These are phyloP conservation scores for Platanus orientalis DNA, from an alignment of 164 flowering plant species.

Conservation along the genomic window DNA sequence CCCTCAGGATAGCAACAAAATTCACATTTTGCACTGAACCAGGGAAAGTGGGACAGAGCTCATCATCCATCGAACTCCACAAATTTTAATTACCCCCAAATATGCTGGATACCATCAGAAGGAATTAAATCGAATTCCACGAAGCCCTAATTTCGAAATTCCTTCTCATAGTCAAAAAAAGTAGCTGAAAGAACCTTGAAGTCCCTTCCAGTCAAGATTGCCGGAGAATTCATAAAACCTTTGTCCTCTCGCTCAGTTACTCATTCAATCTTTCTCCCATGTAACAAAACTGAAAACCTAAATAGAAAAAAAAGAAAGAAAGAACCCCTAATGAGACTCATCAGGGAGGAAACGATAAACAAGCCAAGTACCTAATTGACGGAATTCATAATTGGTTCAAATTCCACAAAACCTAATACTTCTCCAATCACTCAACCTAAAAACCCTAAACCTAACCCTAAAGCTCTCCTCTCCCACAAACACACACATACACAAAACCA, in stretches of 20 bases:
- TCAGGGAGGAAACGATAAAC: background rate
- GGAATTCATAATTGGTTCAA: conserved; percentile 5
- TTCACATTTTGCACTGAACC: no score
- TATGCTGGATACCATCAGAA: background rate
- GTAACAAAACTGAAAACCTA: conserved; percentile 4
- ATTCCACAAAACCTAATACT: conserved; percentile 15
- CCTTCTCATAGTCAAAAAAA: background rate
- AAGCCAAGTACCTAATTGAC: conserved; percentile 9
- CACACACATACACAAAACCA: background rate
- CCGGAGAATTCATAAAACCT: background rate
- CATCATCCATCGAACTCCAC: no score
- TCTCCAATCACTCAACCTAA: conserved; percentile 2
- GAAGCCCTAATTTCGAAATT: conserved; percentile 5
- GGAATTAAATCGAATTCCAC: background rate
- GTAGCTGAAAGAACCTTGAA: background rate
- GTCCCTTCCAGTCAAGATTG: background rate
- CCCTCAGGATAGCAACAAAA: no score
- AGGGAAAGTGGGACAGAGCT: no score
- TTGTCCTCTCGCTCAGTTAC: background rate
- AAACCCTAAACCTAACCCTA: conserved; percentile 12
- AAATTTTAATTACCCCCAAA: no score
- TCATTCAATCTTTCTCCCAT: background rate
- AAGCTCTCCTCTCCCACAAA: conserved; percentile 1
- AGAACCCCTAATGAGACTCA: background rate
- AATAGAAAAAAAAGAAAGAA: background rate